Conservation (phyloP, 768 basidiomycete species). For the Omphalotus guepiniiformis region DNA sequence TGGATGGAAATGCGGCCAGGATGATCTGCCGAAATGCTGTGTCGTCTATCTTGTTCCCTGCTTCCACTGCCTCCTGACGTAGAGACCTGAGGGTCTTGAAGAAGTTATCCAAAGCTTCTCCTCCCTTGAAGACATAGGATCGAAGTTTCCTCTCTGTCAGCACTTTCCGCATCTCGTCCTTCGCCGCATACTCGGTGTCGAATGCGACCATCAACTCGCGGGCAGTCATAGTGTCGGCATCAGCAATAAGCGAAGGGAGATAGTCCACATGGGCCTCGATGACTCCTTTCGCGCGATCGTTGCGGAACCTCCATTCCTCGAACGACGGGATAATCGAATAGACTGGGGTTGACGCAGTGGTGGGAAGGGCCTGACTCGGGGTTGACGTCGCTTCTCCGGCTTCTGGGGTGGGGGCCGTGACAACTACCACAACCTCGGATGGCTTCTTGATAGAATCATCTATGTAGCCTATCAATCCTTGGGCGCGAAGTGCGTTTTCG, state of each 20-base stretch:
- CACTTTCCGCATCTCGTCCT: neutral
- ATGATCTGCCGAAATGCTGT: neutral
- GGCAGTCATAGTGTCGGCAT: neutral
- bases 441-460: no score
- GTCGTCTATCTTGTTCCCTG: neutral
- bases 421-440: no score
- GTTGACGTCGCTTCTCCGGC: no score
- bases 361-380: no score
- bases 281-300: neutral
- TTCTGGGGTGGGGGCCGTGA: no score
- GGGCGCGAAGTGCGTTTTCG: neutral
- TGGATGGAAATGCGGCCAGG: neutral
- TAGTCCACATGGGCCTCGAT: constrained; percentile 1
- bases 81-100: neutral
- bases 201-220: neutral
- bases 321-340: neutral
- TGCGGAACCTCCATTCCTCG: neutral
- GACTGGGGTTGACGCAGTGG: neutral
- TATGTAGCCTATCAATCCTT: neutral
- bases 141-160: neutral
- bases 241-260: neutral
- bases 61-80: neutral
- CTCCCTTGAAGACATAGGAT: neutral
- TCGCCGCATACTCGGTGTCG: neutral
- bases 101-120: neutral